These are phyloP conservation scores for Podila verticillata DNA, from an alignment of 192 early-diverging fungal genomes.

Conservation along the genomic window DNA sequence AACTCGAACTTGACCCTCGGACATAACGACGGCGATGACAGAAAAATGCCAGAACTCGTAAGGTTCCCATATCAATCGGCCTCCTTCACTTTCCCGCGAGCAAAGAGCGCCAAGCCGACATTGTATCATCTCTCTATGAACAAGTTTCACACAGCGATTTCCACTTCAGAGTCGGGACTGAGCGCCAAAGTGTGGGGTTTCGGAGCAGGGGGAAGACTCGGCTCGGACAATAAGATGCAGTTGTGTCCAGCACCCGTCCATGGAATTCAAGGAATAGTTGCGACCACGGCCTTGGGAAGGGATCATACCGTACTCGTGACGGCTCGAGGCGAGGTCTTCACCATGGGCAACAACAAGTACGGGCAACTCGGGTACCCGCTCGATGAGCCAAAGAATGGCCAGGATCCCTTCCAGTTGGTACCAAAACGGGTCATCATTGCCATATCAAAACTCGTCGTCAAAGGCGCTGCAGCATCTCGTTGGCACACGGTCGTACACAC, in stretches of 20 bases:
- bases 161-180: constrained; percentile 58
- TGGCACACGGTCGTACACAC: constrained; percentile 75
- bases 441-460: constrained; percentile 61
- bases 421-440: constrained; percentile 65
- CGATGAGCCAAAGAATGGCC: constrained; percentile 47
- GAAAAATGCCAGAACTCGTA: constrained; percentile 71
- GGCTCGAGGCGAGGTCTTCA: constrained; percentile 63
- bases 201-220: constrained; percentile 74
- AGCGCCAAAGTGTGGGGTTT: constrained; percentile 69
- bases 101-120: constrained; percentile 20
- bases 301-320: constrained; percentile 78
- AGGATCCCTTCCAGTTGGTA: constrained; percentile 48
- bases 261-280: constrained; percentile 55
- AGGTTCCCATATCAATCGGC: constrained; percentile 46
- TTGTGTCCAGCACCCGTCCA: constrained; percentile 57
- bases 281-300: constrained; percentile 64
- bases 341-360: constrained; percentile 73
- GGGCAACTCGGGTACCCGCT: constrained; percentile 67
- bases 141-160: constrained; percentile 74
- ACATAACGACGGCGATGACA: constrained; percentile 71
- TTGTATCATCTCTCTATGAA: constrained; percentile 60
- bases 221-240: constrained; percentile 70
- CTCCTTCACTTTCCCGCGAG: constrained; percentile 41
- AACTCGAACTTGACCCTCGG: constrained; percentile 77
- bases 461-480: constrained; percentile 71